Conservation (phyloP, 306 rosid genomes). For the Citrullus colocynthis region DNA sequence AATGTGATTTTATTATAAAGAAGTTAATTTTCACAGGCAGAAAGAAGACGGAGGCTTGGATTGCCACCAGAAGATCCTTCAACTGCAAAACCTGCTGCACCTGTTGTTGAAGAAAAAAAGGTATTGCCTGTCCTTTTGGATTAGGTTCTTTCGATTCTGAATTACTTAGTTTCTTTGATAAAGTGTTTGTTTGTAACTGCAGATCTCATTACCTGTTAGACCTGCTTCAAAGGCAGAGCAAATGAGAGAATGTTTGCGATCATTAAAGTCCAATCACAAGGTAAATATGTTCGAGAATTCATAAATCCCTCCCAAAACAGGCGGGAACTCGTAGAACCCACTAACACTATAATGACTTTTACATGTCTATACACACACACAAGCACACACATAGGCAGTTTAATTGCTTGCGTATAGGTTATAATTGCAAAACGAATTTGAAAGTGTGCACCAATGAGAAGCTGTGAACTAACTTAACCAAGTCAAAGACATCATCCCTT, state of each 20-base stretch:
- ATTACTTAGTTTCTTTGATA: neutral
- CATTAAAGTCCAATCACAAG: slow-evolving; percentile 90
- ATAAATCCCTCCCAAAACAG: neutral
- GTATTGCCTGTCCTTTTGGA: slow-evolving; percentile 12
- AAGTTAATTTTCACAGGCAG: slow-evolving; percentile 42
- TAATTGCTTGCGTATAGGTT: neutral
- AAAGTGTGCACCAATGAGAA: neutral
- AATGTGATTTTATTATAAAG: neutral
- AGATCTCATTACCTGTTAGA: slow-evolving; percentile 64
- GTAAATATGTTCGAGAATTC: slow-evolving; percentile 27
- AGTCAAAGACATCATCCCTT: neutral
- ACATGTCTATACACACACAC: neutral
- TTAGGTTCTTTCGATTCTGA: neutral
- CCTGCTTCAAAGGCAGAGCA: slow-evolving; percentile 86
- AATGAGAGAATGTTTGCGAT: slow-evolving; percentile 88
- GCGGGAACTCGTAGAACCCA: neutral
- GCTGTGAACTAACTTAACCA: neutral
- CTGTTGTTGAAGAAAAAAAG: slow-evolving; percentile 87
- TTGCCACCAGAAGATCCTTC: slow-evolving; percentile 78
- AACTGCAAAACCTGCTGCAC: slow-evolving; percentile 43
- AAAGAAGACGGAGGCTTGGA: slow-evolving; percentile 85
- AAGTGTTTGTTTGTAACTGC: slow-evolving; percentile 12
- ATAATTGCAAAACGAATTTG: neutral
- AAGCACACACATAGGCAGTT: neutral
- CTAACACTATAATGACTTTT: neutral